Percentiles rank a stretch among this genome's conserved stretches.
These are phyloP conservation scores for Solanum boliviense DNA, from an alignment of 257 asterid genomes.

Conservation along the genomic window DNA sequence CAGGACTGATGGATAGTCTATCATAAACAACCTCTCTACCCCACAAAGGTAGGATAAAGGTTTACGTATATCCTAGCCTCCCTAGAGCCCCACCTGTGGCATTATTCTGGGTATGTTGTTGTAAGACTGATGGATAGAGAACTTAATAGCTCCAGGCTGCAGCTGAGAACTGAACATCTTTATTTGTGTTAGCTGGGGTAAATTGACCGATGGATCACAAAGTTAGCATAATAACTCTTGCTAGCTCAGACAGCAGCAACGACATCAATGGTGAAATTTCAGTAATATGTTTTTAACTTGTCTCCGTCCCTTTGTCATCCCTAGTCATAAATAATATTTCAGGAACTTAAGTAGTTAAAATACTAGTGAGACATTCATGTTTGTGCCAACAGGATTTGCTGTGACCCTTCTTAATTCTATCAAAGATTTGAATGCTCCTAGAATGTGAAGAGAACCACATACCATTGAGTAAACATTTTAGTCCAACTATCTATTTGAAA, in stretches of 20 bases:
- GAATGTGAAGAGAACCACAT: background rate
- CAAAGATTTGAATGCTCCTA: background rate
- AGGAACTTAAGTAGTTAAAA: background rate
- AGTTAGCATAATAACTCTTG: background rate
- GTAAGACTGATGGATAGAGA: background rate
- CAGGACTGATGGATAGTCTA: background rate
- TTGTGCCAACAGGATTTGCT: background rate
- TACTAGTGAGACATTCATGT: background rate
- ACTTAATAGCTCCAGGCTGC: background rate
- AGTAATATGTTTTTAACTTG: background rate
- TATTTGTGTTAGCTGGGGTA: too few relatives aligned
- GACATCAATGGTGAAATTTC: background rate
- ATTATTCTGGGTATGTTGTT: background rate
- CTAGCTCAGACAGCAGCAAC: background rate
- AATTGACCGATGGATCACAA: background rate
- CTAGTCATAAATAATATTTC: background rate
- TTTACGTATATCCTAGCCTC: background rate
- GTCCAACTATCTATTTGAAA: background rate
- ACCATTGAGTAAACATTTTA: background rate
- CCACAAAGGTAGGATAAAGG: background rate
- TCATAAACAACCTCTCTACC: background rate
- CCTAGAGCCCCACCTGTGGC: background rate
- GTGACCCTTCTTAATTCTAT: background rate
- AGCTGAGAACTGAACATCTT: too few relatives aligned
- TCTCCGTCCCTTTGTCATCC: background rate